Base-by-base conservation (phyloP, 2,329 filamentous ascomycete genomes). In the Fulvia fulva region DNA sequence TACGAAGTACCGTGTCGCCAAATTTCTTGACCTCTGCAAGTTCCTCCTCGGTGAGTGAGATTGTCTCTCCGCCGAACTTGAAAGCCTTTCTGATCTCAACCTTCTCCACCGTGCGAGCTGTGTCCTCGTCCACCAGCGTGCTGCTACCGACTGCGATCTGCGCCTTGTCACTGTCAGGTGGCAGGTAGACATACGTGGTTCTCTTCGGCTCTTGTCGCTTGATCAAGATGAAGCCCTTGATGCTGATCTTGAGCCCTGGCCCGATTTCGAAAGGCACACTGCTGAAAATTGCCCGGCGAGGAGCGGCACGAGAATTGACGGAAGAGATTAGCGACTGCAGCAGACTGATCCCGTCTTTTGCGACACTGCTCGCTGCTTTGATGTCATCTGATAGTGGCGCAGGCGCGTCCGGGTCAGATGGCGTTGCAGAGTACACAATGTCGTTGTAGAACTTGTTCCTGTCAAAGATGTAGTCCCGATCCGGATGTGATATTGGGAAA, bases 51-150 rank as follows among this genome's bases (percentile, higher is more conserved):
- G 87, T 87, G 72, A 99, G 99, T 51, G 88, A 83, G 49, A 99
- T 85, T 50, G 91, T 91, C 64, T 96, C 90, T 41, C 91, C 92
- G 12, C 93, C 94, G 70, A 97, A 97, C 68, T 94, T 97, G 79
- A 94, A 99, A 0, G 93, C 94, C 74, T 94, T 97, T 59, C 88
- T 88, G 21, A 95, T 83, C 68, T 97, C 91, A 2, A 77, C 77
- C 66, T 92, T 92, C 62, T 95, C 87, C 0, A 97, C 85, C 0
- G 85, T 84, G 37, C 87, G 82, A 1, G 87, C 84, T 19, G 86
- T 91, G 65, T 95, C 90, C 60, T 91, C 89, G 3, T 90, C 87
- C 56, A 92, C 81, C 57, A 87, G 84, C 1, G 85, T 87, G 0
- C 90, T 94, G 66, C 88, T 83, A 1, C 89, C 86, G 12, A 83